phyloP scores from a whole-genome alignment of 805 yeast species.

The Spathaspora gorwiae region DNA sequence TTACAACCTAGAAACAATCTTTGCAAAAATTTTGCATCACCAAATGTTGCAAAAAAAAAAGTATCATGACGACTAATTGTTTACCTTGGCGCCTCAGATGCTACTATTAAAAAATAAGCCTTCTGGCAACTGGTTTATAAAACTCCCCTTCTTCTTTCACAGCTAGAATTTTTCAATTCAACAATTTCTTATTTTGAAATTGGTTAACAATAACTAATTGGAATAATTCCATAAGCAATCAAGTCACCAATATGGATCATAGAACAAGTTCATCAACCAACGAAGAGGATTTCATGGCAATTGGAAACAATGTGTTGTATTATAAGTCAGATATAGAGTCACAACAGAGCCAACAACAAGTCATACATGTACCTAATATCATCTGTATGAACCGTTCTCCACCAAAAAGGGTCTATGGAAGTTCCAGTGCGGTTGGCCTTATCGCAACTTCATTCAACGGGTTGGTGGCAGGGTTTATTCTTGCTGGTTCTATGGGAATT shows the following conservation, averaged over 20 bases:
- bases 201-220: too few relatives aligned
- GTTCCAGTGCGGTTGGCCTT: not conserved
- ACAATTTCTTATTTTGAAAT: not conserved
- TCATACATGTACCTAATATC: too few relatives aligned
- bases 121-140: too few relatives aligned
- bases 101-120: not conserved
- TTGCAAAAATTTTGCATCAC: too few relatives aligned
- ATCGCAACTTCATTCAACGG: not conserved
- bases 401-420: not conserved
- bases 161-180: not conserved
- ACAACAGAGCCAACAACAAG: not conserved
- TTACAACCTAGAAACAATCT: too few relatives aligned
- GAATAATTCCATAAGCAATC: too few relatives aligned
- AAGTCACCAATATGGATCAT: not conserved
- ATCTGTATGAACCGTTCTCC: not conserved
- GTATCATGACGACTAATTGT: too few relatives aligned
- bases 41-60: too few relatives aligned
- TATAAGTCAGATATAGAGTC: not conserved
- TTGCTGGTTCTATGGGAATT: not conserved
- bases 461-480: not conserved
- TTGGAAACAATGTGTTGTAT: not conserved
- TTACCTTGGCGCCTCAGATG: too few relatives aligned
- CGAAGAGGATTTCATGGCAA: conserved; percentile 1
- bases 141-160: not conserved
- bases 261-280: not conserved